Conservation (phyloP, 2,329 filamentous ascomycete species). For the Cladosporium cucumerinum region DNA sequence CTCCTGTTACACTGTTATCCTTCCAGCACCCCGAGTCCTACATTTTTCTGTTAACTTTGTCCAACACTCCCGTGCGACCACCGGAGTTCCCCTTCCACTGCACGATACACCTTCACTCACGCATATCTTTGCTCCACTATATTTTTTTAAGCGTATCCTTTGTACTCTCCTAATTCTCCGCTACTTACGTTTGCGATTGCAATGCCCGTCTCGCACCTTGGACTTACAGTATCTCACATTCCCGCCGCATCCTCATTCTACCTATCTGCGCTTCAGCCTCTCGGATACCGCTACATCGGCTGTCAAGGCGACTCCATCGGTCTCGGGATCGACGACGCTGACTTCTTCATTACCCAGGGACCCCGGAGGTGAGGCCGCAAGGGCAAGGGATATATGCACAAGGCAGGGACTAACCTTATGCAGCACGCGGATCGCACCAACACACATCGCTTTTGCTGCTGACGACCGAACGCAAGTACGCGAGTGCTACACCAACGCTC, state of each 20-base stretch:
- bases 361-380: conserved; percentile 50
- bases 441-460: conserved; percentile 60
- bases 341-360: conserved; percentile 63
- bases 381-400: neutral
- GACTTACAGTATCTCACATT: conserved; percentile 70
- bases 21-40: conserved; percentile 10
- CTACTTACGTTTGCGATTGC: conserved; percentile 4
- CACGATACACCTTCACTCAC: conserved; percentile 6
- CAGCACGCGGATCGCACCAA: conserved; percentile 30
- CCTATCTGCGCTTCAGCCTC: conserved; percentile 70
- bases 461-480: conserved; percentile 62
- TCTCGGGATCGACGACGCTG: conserved; percentile 57
- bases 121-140: conserved; percentile 7
- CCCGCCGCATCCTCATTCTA: conserved; percentile 81
- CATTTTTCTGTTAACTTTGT: conserved; percentile 20
- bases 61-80: conserved; percentile 4
- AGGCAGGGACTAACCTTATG: neutral
- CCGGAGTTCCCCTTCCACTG: conserved; percentile 6
- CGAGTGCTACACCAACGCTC: conserved; percentile 67
- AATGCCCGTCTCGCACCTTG: conserved; percentile 63
- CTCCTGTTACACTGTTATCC: conserved; percentile 18
- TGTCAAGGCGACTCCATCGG: conserved; percentile 59
- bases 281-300: conserved; percentile 71
- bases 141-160: conserved; percentile 2
- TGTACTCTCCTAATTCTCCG: neutral